Evolutionary conservation across 345 rosid genomes (phyloP).

Genomic region (Gossypium anomalum): DNA sequence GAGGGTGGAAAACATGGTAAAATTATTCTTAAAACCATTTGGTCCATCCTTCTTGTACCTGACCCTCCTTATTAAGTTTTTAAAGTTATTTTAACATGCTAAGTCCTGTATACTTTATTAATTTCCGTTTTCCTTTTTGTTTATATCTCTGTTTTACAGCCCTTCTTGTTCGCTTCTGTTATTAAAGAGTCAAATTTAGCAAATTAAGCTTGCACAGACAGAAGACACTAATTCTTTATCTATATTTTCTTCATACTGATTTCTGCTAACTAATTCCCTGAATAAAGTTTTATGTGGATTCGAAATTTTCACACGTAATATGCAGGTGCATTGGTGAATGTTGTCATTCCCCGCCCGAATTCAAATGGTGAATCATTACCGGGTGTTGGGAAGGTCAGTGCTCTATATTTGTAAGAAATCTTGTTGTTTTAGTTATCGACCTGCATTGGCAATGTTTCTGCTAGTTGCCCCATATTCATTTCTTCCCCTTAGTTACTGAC

Average conservation of each 20-base stretch:
- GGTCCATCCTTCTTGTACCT: too few relatives aligned
- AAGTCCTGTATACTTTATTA: slow-evolving; percentile 25
- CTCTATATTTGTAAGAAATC: background rate
- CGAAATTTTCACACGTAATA: slow-evolving; percentile 34
- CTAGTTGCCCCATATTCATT: background rate
- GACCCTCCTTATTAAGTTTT: background rate
- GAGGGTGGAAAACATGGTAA: slow-evolving; percentile 90
- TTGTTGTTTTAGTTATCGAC: background rate
- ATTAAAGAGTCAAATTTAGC: slow-evolving; percentile 52
- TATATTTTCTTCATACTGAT: slow-evolving; percentile 25
- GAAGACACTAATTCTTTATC: slow-evolving; percentile 56
- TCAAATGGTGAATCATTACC: slow-evolving; percentile 46
- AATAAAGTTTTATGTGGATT: slow-evolving; percentile 29
- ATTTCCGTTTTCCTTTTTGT: slow-evolving; percentile 43
- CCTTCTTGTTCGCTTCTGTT: slow-evolving; percentile 54
- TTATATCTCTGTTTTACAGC: slow-evolving; percentile 80
- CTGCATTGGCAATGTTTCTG: background rate
- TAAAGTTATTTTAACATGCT: background rate
- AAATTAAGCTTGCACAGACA: slow-evolving; percentile 57
- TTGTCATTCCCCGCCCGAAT: slow-evolving; percentile 78
- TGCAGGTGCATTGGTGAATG: slow-evolving; percentile 82
- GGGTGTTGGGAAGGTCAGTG: slow-evolving; percentile 69
- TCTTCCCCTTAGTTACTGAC: background rate
- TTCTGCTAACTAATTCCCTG: background rate
- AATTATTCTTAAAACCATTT: slow-evolving; percentile 20